Conservation (phyloP, 768 basidiomycete genomes). For the Rhodotorula graminis region DNA sequence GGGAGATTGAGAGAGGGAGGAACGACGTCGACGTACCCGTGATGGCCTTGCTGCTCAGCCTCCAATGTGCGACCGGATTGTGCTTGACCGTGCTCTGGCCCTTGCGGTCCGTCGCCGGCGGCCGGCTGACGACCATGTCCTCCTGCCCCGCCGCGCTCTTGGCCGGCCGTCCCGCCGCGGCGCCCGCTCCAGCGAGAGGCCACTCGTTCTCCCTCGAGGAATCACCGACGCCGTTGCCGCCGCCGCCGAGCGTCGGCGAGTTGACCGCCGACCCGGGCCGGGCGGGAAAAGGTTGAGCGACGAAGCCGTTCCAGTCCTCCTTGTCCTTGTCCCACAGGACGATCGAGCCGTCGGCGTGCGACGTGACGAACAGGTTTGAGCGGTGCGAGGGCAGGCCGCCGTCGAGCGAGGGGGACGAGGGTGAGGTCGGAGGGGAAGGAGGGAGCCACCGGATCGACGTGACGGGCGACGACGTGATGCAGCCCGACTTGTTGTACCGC, state of each 20-base stretch:
- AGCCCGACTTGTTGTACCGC: conserved; percentile 54
- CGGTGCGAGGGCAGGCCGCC: conserved; percentile 12
- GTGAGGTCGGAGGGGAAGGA: conserved; percentile 50
- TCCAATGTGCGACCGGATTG: conserved; percentile 89
- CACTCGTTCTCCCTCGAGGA: not conserved
- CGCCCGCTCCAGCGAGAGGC: conserved; percentile 12
- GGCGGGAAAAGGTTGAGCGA: conserved; percentile 42
- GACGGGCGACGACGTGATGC: conserved; percentile 72
- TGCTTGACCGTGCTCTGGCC: conserved; percentile 56
- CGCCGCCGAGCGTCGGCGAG: not conserved
- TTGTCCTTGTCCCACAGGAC: conserved; percentile 86
- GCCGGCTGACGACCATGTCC: conserved; percentile 42
- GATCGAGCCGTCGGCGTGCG: conserved; percentile 83
- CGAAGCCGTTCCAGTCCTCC: conserved; percentile 55
- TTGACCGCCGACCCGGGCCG: not conserved
- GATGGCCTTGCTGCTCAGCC: conserved; percentile 64
- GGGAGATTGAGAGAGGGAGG: not conserved
- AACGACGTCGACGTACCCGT: conserved; percentile 56
- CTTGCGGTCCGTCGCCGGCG: conserved; percentile 56
- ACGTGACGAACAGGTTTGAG: conserved; percentile 72
- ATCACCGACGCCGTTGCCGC: not conserved
- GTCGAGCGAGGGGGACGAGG: not conserved
- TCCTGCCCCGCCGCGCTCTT: conserved; percentile 46
- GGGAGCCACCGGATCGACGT: conserved; percentile 91
- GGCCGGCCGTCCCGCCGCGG: conserved; percentile 52